Evolutionary conservation across 768 basidiomycete genomes (phyloP).

Genomic region (Naganishia vishniacii): DNA sequence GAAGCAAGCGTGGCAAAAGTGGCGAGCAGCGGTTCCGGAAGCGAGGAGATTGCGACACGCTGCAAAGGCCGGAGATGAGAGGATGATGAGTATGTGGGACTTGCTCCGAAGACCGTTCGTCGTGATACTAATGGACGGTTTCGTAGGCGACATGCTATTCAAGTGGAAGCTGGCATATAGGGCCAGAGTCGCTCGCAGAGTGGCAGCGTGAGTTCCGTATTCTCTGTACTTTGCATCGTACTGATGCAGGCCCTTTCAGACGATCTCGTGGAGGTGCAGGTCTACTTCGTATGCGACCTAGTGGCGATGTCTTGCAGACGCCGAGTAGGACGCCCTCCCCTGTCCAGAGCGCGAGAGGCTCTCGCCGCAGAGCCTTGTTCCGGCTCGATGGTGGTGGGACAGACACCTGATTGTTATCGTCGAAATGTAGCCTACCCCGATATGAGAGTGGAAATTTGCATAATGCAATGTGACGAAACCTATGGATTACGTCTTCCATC

Average conservation of each 20-base stretch:
- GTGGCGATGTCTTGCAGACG: background rate
- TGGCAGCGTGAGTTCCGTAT: constrained; percentile 16
- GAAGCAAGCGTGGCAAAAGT: constrained; percentile 21
- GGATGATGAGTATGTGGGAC: constrained; percentile 14
- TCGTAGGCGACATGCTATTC: constrained; percentile 13
- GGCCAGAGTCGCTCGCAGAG: constrained; percentile 24
- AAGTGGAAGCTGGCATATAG: constrained; percentile 28
- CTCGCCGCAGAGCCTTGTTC: constrained; percentile 7
- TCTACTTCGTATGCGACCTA: constrained; percentile 17
- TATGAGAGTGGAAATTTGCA: too few relatives aligned
- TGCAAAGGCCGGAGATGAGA: background rate
- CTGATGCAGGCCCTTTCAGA: background rate
- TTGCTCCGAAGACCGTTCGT: background rate
- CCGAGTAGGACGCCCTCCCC: constrained; percentile 17
- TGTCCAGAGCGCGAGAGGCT: background rate
- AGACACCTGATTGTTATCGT: background rate
- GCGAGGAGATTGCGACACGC: constrained; percentile 20
- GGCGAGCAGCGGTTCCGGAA: constrained; percentile 24
- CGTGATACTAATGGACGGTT: background rate
- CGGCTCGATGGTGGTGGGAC: background rate
- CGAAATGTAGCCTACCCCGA: too few relatives aligned
- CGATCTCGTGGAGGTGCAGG: constrained; percentile 14
- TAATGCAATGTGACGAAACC: too few relatives aligned
- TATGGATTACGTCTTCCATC: too few relatives aligned
- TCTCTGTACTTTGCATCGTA: background rate